These are phyloP conservation scores for Stephania yunnanensis DNA, from an alignment of 164 flowering plant genomes.

Conservation along the genomic window DNA sequence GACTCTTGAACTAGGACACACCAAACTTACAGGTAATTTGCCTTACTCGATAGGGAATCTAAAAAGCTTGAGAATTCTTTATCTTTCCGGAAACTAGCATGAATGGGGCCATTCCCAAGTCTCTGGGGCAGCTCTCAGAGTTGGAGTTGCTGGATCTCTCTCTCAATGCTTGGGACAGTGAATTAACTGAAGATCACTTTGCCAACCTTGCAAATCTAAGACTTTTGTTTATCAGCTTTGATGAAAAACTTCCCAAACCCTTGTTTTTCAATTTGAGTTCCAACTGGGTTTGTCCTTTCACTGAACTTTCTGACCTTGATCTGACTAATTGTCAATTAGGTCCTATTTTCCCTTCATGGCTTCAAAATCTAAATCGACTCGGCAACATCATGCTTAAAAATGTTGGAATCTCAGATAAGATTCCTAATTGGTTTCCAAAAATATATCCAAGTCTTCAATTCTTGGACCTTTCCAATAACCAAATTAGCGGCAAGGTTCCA, in stretches of 20 bases:
- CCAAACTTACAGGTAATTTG: neutral
- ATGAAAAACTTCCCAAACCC: neutral
- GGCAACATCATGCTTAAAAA: neutral
- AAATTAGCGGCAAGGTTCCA: neutral
- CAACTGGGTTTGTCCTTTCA: slow-evolving; percentile 20
- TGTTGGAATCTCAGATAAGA: slow-evolving; percentile 7
- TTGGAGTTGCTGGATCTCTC: neutral
- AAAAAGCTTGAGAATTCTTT: neutral
- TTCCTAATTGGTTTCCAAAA: slow-evolving; percentile 14
- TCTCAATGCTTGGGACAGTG: slow-evolving; percentile 14
- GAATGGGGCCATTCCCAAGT: slow-evolving; percentile 10
- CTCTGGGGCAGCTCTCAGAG: slow-evolving; percentile 20
- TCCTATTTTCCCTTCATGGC: slow-evolving; percentile 13
- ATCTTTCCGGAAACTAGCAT: neutral
- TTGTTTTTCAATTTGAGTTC: slow-evolving; percentile 14
- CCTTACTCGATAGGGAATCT: neutral
- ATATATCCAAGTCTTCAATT: neutral
- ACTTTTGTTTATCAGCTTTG: neutral
- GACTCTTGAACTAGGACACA: neutral
- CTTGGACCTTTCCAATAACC: slow-evolving; percentile 13
- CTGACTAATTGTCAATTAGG: slow-evolving; percentile 1
- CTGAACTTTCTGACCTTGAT: neutral
- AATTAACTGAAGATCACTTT: slow-evolving; percentile 17
- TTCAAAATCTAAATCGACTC: neutral
- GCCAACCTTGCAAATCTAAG: slow-evolving; percentile 5